Percentiles rank a stretch among this genome's conserved stretches.
phyloP scores from a whole-genome alignment of 2,329 filamentous ascomycete genomes.

The Aspergillus costaricaensis region DNA sequence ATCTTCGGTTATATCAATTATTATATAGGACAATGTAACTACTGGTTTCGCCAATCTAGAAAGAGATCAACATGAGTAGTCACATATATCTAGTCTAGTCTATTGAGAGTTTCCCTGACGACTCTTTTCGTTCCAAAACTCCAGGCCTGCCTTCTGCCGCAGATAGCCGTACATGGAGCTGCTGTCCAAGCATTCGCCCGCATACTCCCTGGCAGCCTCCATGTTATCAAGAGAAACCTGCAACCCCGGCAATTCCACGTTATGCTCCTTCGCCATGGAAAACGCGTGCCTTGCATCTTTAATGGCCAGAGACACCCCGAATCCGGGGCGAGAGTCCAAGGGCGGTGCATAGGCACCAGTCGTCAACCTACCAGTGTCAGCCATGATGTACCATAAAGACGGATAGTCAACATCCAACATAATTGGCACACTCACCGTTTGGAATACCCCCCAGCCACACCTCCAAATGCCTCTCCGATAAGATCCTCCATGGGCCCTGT shows the following conservation, averaged over 20 bases:
- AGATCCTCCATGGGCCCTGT: constrained; percentile 45
- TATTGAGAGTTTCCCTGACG: constrained; percentile 21
- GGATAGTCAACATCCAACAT: no score
- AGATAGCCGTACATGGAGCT: constrained; percentile 42
- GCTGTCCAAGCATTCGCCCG: constrained; percentile 41
- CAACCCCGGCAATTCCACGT: constrained; percentile 37
- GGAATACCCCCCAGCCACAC: constrained; percentile 46
- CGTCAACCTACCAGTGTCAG: constrained; percentile 35
- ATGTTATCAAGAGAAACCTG: constrained; percentile 39
- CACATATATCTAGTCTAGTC: background rate
- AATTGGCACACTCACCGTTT: constrained; percentile 33
- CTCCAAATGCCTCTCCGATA: constrained; percentile 47
- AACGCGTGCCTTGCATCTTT: constrained; percentile 42
- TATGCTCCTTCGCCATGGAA: constrained; percentile 33
- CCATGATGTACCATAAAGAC: background rate
- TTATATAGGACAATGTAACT: no score
- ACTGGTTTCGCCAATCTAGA: no score
- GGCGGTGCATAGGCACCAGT: constrained; percentile 46
- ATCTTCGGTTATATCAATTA: no score
- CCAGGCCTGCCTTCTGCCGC: constrained; percentile 39
- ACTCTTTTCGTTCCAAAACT: constrained; percentile 44
- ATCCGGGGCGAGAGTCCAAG: constrained; percentile 37
- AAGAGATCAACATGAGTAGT: no score
- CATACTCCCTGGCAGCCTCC: constrained; percentile 39
- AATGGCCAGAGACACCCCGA: constrained; percentile 41